Base-by-base conservation (phyloP, 2,329 filamentous ascomycete species). In the Lachnellula subtilissima region DNA sequence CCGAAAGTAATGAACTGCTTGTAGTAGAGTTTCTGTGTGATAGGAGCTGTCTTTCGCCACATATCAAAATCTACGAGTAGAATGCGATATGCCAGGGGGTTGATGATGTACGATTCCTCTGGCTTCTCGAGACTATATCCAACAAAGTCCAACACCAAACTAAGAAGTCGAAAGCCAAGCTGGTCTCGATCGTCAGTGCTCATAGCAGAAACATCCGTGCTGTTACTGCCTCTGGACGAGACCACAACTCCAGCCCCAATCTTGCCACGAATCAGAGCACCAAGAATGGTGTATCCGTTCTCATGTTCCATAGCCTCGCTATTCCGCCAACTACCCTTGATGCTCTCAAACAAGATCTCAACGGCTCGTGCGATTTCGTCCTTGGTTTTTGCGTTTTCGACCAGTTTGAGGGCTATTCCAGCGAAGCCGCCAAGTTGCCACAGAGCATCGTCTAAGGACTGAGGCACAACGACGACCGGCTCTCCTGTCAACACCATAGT, bases 271-370 rank as follows among this genome's bases (percentile, higher is more conserved):
- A 99, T 74, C 17, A 97, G 79, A 71, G 91, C 85, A 42, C 88
- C 88, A 50, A 99, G 75, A 37, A 97, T 89, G 25, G 89, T 88
- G 69, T 97, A 99, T 0, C 93, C 95, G 64, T 95, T 94, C 57
- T 96, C 91, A 65, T 89, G 86, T 71, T 99, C 94, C 88, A 99
- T 97, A 25, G 94, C 92, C 70, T 99, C 95, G 64, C 94, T 97
- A 63, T 97, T 97, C 61, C 94, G 84, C 94, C 95, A 99, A 69
- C 89, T 97, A 61, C 89, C 87, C 62, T 89, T 87, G 50, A 97
- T 88, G 58, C 89, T 90, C 61, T 89, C 84, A 60, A 97, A 91
- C 25, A 96, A 78, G 65, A 95, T 88, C 66, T 95, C 85, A 2
- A 95, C 85, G 1, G 92, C 86, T 53, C 89, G 82, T 9, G 92